Percentiles rank a stretch among this genome's conserved stretches.
phyloP scores from a whole-genome alignment of 2,329 filamentous ascomycete species.

The Ilyonectria mors-panacis region DNA sequence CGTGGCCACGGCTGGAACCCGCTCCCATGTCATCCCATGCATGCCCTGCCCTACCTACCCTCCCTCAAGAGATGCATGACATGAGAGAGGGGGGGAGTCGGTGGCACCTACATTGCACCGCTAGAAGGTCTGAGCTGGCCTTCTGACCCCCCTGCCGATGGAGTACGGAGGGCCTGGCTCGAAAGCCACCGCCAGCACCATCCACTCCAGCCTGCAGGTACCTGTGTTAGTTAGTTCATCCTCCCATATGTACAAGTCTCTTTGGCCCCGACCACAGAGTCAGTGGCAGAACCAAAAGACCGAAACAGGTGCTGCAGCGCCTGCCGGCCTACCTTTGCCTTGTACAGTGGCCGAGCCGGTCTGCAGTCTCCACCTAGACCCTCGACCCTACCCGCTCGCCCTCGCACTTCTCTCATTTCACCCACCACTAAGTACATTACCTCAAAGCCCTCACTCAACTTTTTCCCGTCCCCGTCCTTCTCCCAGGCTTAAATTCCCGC shows the following conservation, averaged over 20 bases:
- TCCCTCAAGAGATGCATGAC: constrained; percentile 20
- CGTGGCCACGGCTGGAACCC: not conserved
- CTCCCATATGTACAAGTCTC: constrained; percentile 25
- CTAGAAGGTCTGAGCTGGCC: constrained; percentile 20
- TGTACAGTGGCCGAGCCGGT: constrained; percentile 22
- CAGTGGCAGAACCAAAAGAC: constrained; percentile 5
- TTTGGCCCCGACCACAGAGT: not conserved
- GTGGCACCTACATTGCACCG: constrained; percentile 12
- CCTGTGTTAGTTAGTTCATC: constrained; percentile 15
- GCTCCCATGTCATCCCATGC: constrained; percentile 2
- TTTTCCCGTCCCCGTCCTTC: constrained; percentile 38
- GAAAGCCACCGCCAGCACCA: constrained; percentile 18
- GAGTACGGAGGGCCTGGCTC: constrained; percentile 5
- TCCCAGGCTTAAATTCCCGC: constrained; percentile 48
- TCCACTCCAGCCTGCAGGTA: constrained; percentile 16
- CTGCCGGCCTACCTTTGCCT: not conserved
- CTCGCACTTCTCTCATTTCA: constrained; percentile 30
- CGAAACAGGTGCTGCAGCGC: constrained; percentile 16
- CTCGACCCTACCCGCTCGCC: constrained; percentile 29
- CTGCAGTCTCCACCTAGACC: constrained; percentile 21
- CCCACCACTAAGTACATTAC: constrained; percentile 31
- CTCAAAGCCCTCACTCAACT: constrained; percentile 49
- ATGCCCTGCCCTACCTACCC: constrained; percentile 1
- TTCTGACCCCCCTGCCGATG: constrained; percentile 17
- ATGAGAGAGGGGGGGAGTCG: constrained; percentile 9